phyloP scores from a whole-genome alignment of 345 rosid genomes.

The Acer campestre region DNA sequence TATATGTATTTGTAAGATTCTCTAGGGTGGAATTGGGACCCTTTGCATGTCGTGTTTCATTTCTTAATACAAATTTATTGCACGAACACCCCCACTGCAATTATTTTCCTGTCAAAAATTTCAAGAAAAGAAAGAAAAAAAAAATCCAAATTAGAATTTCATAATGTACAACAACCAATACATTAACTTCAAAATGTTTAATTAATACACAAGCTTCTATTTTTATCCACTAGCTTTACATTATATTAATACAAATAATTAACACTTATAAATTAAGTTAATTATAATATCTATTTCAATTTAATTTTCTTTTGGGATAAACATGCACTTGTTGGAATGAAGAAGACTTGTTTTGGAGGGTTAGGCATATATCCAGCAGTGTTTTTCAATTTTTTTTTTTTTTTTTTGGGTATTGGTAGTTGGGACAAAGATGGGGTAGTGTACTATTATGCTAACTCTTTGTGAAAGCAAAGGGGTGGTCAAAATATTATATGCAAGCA shows the following conservation, averaged over 20 bases:
- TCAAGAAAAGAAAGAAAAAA: neutral
- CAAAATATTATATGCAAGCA: too few relatives aligned
- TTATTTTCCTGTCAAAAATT: constrained; percentile 12
- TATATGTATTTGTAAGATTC: too few relatives aligned
- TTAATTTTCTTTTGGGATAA: neutral
- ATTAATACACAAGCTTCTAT: neutral
- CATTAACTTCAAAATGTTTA: neutral
- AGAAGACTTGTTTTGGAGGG: constrained; percentile 14
- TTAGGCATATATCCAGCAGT: constrained; percentile 12
- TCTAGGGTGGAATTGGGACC: constrained; percentile 2
- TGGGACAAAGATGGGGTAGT: constrained; percentile 8
- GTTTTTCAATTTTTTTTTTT: too few relatives aligned
- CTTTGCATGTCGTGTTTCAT: neutral
- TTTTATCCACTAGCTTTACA: neutral
- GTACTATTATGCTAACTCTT: constrained; percentile 16
- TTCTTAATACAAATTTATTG: constrained; percentile 3
- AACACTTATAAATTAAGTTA: neutral
- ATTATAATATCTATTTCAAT: neutral
- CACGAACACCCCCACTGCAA: constrained; percentile 12
- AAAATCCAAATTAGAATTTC: neutral
- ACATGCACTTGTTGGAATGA: too few relatives aligned
- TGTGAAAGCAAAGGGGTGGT: constrained; percentile 23
- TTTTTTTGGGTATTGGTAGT: neutral
- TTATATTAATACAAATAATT: neutral
- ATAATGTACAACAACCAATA: neutral